Evolutionary conservation across 495 filamentous ascomycete species (phyloP).

Genomic region (Ramalina intermedia): DNA sequence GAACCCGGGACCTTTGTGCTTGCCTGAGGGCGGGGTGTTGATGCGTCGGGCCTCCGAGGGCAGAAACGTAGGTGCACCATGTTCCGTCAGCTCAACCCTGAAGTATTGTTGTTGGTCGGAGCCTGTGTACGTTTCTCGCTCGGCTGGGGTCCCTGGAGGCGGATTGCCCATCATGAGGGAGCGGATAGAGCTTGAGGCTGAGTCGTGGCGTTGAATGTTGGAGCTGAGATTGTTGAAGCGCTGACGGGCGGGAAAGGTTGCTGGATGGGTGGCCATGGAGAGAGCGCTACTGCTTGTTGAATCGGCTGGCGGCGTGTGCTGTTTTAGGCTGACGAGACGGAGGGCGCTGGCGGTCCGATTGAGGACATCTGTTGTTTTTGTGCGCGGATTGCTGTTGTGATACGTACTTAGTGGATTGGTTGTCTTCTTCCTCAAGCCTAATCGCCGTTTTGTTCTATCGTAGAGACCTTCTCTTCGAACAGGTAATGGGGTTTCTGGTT

Average conservation of each 20-base stretch:
- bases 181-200: constrained; percentile 12
- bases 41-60: constrained; percentile 17
- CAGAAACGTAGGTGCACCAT: constrained; percentile 9
- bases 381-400: not conserved
- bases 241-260: constrained; percentile 1
- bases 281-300: constrained; percentile 5
- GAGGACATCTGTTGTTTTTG: constrained; percentile 3
- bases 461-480: constrained; percentile 11
- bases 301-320: not conserved
- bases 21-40: constrained; percentile 25
- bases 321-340: not conserved
- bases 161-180: constrained; percentile 8
- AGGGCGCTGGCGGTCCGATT: constrained; percentile 8
- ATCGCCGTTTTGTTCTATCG: constrained; percentile 10
- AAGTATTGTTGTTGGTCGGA: constrained; percentile 8
- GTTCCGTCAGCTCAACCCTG: constrained; percentile 5
- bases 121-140: constrained; percentile 10
- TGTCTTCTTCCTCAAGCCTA: constrained; percentile 7
- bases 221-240: not conserved
- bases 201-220: not conserved
- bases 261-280: constrained; percentile 10
- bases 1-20: constrained; percentile 25
- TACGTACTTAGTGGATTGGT: not conserved
- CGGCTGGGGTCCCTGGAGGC: constrained; percentile 8
- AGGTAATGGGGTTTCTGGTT: not conserved